Conservation (phyloP, 2,329 filamentous ascomycete genomes). For the Claviceps paspali region DNA sequence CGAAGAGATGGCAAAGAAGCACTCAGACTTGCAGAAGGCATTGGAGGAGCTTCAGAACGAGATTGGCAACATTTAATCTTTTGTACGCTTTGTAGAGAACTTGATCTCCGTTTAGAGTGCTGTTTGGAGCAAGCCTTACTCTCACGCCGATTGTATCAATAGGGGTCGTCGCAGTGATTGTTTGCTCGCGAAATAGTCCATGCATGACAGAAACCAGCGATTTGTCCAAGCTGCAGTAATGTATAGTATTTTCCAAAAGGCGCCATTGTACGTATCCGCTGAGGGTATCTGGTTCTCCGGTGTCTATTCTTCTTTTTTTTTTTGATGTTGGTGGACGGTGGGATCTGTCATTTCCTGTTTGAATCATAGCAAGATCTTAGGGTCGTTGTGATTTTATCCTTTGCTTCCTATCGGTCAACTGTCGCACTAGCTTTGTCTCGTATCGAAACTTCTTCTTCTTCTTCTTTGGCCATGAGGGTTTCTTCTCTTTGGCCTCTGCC, state of each 20-base stretch:
- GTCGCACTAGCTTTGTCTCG: conserved; percentile 74
- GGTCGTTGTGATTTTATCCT: conserved; percentile 39
- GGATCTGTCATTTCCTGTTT: not conserved
- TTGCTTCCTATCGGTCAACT: conserved; percentile 54
- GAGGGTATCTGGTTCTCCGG: conserved; percentile 15
- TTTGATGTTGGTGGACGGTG: not conserved
- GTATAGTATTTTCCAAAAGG: conserved; percentile 16
- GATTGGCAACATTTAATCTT: conserved; percentile 75
- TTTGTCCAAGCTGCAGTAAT: conserved; percentile 16
- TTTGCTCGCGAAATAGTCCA: conserved; percentile 12
- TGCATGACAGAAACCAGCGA: conserved; percentile 14
- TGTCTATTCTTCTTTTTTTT: not conserved
- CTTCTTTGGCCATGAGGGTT: conserved; percentile 38
- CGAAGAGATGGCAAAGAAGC: conserved; percentile 93
- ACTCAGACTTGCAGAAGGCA: conserved; percentile 71
- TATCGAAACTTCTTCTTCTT: conserved; percentile 90
- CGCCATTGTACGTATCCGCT: conserved; percentile 13
- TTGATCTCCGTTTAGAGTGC: conserved; percentile 7
- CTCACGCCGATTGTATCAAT: not conserved
- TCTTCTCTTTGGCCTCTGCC: conserved; percentile 18
- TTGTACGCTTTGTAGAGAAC: conserved; percentile 5
- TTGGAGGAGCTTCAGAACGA: conserved; percentile 80
- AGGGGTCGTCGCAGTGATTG: conserved; percentile 3
- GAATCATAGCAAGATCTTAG: not conserved
- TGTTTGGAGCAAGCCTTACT: not conserved